phyloP scores from a whole-genome alignment of 345 rosid species.

The Leavenworthia alabamica region DNA sequence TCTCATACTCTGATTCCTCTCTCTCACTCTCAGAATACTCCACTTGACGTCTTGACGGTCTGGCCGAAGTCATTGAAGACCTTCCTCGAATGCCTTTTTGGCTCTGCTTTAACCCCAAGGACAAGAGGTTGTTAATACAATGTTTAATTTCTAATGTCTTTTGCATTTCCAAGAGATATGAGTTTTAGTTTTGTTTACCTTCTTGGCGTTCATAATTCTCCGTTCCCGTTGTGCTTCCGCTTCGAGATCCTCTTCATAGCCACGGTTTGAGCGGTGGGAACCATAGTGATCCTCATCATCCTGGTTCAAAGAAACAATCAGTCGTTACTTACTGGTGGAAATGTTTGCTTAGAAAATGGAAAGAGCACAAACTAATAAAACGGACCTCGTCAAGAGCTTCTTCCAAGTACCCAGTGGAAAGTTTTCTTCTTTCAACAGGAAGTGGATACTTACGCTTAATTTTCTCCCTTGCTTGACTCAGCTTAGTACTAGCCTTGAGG shows the following conservation, averaged over 20 bases:
- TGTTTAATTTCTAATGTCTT: neutral
- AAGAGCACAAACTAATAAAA: conserved; percentile 2
- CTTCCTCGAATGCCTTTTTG: conserved; percentile 60
- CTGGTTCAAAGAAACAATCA: conserved; percentile 39
- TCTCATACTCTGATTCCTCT: conserved; percentile 95
- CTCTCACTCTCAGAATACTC: conserved; percentile 83
- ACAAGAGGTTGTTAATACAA: neutral
- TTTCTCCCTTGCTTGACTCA: conserved; percentile 87
- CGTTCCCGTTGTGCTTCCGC: conserved; percentile 85
- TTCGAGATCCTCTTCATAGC: conserved; percentile 87
- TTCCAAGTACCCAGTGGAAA: conserved; percentile 89
- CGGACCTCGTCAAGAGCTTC: conserved; percentile 95
- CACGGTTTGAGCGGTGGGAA: conserved; percentile 63
- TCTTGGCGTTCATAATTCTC: conserved; percentile 88
- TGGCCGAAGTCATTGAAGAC: conserved; percentile 42
- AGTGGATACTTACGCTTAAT: conserved; percentile 75
- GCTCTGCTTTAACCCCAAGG: conserved; percentile 39
- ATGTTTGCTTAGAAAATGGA: conserved; percentile 7
- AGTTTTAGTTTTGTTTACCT: conserved; percentile 39
- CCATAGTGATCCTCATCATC: conserved; percentile 90
- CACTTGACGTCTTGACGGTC: conserved; percentile 62
- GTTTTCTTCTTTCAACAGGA: conserved; percentile 64
- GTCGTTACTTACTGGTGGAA: neutral
- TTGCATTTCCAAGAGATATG: neutral
- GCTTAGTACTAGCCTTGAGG: conserved; percentile 78